Percentiles rank a stretch among this genome's conserved stretches.
Evolutionary conservation across 164 flowering plant species (phyloP).

Genomic region (Litsea cubeba): DNA sequence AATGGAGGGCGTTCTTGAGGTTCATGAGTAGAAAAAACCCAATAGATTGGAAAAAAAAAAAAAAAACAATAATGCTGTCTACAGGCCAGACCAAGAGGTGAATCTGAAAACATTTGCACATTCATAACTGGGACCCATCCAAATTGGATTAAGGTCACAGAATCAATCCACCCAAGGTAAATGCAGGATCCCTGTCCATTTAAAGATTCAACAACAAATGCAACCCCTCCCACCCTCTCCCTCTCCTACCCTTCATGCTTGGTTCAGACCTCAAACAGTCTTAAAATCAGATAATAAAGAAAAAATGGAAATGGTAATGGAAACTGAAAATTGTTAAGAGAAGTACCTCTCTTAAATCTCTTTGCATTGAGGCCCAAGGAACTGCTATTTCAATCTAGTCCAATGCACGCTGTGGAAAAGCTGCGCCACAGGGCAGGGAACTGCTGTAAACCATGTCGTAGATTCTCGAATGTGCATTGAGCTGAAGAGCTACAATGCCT

Average conservation of each 20-base stretch:
- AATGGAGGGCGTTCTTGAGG: conserved; percentile 6
- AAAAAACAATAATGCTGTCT: too few species aligned
- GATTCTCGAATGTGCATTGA: conserved; percentile 92
- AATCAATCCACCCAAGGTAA: too few species aligned
- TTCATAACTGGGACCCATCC: too few species aligned
- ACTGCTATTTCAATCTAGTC: conserved; percentile 51
- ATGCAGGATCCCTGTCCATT: too few species aligned
- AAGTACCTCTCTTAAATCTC: conserved; percentile 41
- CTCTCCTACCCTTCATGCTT: too few species aligned
- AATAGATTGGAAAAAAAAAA: too few species aligned
- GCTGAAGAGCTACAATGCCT: conserved; percentile 68
- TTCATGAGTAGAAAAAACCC: neutral
- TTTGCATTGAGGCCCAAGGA: conserved; percentile 37
- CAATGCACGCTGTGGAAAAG: conserved; percentile 80
- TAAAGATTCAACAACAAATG: too few species aligned
- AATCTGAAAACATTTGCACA: too few species aligned
- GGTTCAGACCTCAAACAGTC: too few species aligned
- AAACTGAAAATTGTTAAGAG: conserved; percentile 2
- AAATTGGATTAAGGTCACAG: too few species aligned
- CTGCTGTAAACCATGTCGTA: conserved; percentile 68
- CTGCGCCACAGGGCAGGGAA: conserved; percentile 87
- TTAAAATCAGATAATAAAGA: neutral
- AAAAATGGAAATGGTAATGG: neutral
- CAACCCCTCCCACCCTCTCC: too few species aligned
- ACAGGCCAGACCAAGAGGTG: too few species aligned